Evolutionary conservation across 2,329 filamentous ascomycete species (phyloP).

Genomic region (Stachybotrys chartarum): DNA sequence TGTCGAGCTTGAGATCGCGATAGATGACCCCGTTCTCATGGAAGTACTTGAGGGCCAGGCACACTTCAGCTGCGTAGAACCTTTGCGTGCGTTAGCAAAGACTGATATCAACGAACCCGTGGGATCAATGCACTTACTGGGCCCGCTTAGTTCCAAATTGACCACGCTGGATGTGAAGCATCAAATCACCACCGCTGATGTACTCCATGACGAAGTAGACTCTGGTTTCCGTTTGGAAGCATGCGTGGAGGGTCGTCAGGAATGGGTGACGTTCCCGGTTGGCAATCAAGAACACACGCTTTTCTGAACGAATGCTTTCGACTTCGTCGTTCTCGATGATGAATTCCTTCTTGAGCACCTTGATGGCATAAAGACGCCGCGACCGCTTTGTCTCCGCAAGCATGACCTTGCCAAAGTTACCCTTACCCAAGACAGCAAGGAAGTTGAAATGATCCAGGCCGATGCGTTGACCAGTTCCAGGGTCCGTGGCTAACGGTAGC

Average conservation of each 20-base stretch:
- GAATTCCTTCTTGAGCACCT: constrained; percentile 99
- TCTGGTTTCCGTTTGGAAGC: constrained; percentile 96
- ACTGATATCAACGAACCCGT: background rate
- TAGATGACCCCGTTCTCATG: constrained; percentile 99
- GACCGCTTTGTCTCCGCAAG: constrained; percentile 91
- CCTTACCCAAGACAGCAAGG: constrained; percentile 93
- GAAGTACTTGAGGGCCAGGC: constrained; percentile 96
- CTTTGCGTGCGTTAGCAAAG: constrained; percentile 32
- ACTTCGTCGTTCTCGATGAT: constrained; percentile 99
- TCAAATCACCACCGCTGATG: constrained; percentile 94
- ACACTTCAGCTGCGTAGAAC: constrained; percentile 97
- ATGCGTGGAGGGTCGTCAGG: constrained; percentile 88
- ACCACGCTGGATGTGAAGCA: constrained; percentile 96
- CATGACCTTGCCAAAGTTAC: constrained; percentile 99
- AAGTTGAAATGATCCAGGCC: constrained; percentile 99
- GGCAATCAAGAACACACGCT: constrained; percentile 92
- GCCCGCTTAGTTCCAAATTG: constrained; percentile 94
- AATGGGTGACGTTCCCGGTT: constrained; percentile 97
- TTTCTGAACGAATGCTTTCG: constrained; percentile 94
- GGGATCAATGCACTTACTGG: constrained; percentile 56
- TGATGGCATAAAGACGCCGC: constrained; percentile 93
- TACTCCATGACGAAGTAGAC: constrained; percentile 99
- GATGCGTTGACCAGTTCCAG: constrained; percentile 75
- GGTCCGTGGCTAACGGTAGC: constrained; percentile 62
- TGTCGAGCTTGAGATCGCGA: constrained; percentile 86